These are phyloP conservation scores for Globisporangium cederbergense DNA, from an alignment of 352 stramenopile genomes.

Conservation along the genomic window DNA sequence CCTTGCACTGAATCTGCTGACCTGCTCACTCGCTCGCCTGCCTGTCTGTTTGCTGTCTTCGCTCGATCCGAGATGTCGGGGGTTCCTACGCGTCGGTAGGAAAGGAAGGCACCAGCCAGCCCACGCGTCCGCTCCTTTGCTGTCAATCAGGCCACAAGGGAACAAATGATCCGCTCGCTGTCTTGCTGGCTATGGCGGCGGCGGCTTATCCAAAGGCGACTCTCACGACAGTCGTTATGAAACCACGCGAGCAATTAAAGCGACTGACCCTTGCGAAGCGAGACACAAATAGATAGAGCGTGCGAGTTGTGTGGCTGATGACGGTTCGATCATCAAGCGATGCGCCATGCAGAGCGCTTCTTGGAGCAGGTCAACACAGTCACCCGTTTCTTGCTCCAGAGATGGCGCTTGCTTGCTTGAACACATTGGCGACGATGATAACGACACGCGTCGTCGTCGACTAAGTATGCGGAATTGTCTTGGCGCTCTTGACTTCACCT, in stretches of 20 bases:
- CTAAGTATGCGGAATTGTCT: no score
- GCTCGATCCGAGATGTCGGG: no score
- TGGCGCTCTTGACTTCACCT: neutral
- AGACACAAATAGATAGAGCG: neutral
- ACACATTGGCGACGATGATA: no score
- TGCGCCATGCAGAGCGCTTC: neutral
- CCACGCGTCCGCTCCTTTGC: neutral
- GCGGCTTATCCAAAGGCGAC: conserved; percentile 3
- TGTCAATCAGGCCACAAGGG: neutral
- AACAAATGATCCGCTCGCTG: neutral
- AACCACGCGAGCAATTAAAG: conserved; percentile 3
- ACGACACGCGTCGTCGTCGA: no score
- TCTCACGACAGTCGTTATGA: conserved; percentile 2
- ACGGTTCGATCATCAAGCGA: conserved; percentile 4
- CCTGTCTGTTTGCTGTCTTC: no score
- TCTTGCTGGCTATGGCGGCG: neutral
- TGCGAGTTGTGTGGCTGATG: neutral
- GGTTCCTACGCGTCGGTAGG: neutral
- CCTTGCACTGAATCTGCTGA: neutral
- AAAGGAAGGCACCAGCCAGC: neutral
- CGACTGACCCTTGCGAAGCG: neutral
- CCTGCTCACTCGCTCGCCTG: neutral
- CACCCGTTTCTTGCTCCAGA: neutral
- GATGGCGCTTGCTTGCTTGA: neutral
- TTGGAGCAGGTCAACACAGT: neutral